Evolutionary conservation across 371 early-diverging fungal genomes (phyloP).

Genomic region (Mucor plumbeus): DNA sequence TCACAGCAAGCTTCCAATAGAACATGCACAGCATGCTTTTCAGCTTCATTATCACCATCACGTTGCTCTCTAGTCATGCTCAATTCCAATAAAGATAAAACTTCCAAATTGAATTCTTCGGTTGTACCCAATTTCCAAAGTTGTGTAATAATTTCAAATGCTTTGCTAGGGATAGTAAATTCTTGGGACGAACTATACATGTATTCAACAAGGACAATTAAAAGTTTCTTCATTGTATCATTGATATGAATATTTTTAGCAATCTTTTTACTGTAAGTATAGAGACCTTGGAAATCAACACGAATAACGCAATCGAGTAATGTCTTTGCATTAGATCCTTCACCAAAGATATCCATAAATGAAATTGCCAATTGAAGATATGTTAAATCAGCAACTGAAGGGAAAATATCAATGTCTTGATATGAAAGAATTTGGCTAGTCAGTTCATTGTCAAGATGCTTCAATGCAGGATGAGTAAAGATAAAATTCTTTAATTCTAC

Average conservation of each 20-base stretch:
- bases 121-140: conserved; percentile 26
- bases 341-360: conserved; percentile 35
- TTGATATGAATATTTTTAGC: conserved; percentile 5
- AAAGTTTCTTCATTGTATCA: conserved; percentile 26
- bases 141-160: conserved; percentile 35
- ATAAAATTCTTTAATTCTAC: conserved; percentile 16
- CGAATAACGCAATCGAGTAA: conserved; percentile 28
- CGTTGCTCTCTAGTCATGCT: conserved; percentile 18
- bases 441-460: conserved; percentile 26
- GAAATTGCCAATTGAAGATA: conserved; percentile 15
- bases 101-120: conserved; percentile 24
- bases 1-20: conserved; percentile 35
- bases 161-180: conserved; percentile 22
- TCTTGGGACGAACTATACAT: conserved; percentile 19
- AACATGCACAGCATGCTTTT: conserved; percentile 16
- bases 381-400: conserved; percentile 3
- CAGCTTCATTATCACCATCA: conserved; percentile 9
- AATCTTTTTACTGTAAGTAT: conserved; percentile 14
- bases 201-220: conserved; percentile 34
- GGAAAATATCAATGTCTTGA: conserved; percentile 8
- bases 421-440: not conserved
- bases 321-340: conserved; percentile 25
- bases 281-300: conserved; percentile 29
- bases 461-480: conserved; percentile 33
- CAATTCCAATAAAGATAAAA: conserved; percentile 32